phyloP scores from a whole-genome alignment of 768 basidiomycete genomes.

The Tephrocybe sp. region DNA sequence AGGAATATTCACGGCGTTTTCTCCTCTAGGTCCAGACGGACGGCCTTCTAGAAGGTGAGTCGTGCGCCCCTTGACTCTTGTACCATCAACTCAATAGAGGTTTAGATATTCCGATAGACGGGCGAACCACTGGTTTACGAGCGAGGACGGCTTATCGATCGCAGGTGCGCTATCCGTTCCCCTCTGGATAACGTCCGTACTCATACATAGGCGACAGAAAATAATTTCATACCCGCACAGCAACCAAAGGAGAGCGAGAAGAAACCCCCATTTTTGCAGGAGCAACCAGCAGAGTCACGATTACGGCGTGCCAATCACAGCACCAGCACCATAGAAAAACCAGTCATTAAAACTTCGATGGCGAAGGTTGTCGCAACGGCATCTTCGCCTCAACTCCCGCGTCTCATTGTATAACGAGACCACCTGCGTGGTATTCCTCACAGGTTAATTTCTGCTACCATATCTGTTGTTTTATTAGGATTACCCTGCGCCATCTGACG shows the following conservation, averaged over 20 bases:
- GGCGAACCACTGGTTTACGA: constrained; percentile 61
- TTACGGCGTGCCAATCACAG: constrained; percentile 37
- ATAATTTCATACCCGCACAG: constrained; percentile 16
- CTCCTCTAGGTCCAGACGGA: constrained; percentile 56
- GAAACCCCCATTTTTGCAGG: constrained; percentile 13
- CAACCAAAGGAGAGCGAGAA: constrained; percentile 24
- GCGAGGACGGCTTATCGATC: constrained; percentile 55
- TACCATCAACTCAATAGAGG: constrained; percentile 1
- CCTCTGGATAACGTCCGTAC: not conserved
- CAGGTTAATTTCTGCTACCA: not conserved
- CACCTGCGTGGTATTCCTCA: not conserved
- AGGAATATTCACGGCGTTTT: constrained; percentile 45
- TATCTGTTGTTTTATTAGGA: not conserved
- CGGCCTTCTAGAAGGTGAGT: constrained; percentile 61
- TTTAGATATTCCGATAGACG: constrained; percentile 59
- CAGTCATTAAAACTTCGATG: constrained; percentile 53
- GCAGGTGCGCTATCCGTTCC: constrained; percentile 36
- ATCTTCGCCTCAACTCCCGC: constrained; percentile 20
- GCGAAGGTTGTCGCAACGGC: constrained; percentile 42
- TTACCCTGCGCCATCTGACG: not conserved
- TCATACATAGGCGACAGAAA: constrained; percentile 6
- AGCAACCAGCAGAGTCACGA: constrained; percentile 34
- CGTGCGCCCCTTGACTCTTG: not conserved
- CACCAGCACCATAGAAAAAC: constrained; percentile 43
- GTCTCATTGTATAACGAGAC: constrained; percentile 18